Evolutionary conservation across 768 basidiomycete genomes (phyloP), one percentile per base, ranked within the genome.

Genomic region (Mycena amicta): DNA sequence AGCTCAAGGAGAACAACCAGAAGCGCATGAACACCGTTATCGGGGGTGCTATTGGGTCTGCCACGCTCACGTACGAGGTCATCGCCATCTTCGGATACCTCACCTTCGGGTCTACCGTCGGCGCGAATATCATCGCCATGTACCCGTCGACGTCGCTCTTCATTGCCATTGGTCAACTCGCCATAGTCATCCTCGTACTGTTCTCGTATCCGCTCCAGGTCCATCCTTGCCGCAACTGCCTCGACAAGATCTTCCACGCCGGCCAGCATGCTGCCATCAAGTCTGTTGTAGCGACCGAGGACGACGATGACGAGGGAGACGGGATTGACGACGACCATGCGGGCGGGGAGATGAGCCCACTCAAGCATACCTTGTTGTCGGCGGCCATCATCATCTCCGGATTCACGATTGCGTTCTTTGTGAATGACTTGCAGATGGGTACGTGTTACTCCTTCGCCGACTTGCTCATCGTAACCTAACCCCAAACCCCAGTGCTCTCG

Each of bases 121-220:
- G 90, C 29, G 85, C 89, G 37, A 97, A 98, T 74, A 90, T 98
- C 66, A 92, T 98, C 63, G 93, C 92, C 23, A 97, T 96, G 92
- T 94, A 93, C 68, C 91, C 91, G 3, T 83, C 88, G 5, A 94
- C 92, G 0, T 94, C 95, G 33, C 74, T 95, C 40, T 93, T 97
- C 74, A 90, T 99, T 63, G 94, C 96, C 29, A 67, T 95, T 57
- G 96, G 96, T 8, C 93, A 97, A 67, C 75, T 96, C 11, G 97
- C 95, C 12, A 97, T 99, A 70, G 90, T 93, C 37, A 75, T 92
- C 46, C 82, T 96, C 26, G 95, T 98, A 56, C 76, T 93, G 55
- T 93, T 96, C 68, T 94, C 92, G 18, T 96, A 99, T 72, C 95
- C 97, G 0, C 71, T 99, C 52, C 97, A 98, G 74, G 89, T 96